phyloP scores from a whole-genome alignment of 768 basidiomycete species.

The Sutorius australiensis region DNA sequence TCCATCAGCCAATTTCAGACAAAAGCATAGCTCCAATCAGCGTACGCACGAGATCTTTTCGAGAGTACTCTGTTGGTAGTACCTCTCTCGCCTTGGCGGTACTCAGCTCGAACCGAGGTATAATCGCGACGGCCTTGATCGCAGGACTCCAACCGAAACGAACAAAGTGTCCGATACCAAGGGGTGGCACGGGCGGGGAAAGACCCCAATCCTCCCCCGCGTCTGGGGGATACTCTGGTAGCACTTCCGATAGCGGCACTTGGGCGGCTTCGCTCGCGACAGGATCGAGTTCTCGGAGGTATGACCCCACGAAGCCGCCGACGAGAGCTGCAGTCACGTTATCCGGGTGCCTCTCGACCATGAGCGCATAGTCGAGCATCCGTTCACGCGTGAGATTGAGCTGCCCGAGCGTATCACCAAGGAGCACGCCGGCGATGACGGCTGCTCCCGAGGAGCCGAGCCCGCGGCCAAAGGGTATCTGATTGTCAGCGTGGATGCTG shows the following conservation, averaged over 20 bases:
- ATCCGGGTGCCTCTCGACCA: conserved; percentile 99
- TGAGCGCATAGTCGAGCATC: conserved; percentile 91
- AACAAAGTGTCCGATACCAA: conserved; percentile 91
- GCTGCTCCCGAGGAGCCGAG: conserved; percentile 97
- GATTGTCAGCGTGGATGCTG: conserved; percentile 75
- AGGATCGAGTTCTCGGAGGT: conserved; percentile 84
- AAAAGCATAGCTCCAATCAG: background rate
- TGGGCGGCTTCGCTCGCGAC: conserved; percentile 78
- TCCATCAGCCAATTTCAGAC: background rate
- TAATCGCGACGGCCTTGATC: conserved; percentile 91
- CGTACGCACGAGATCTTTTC: conserved; percentile 76
- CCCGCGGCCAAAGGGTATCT: conserved; percentile 97
- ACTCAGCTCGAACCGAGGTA: conserved; percentile 93
- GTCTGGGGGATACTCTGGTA: conserved; percentile 93
- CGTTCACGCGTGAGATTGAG: conserved; percentile 67
- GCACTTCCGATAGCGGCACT: conserved; percentile 91
- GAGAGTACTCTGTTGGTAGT: conserved; percentile 77
- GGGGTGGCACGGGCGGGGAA: conserved; percentile 82
- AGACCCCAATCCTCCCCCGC: conserved; percentile 90
- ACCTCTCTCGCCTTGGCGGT: conserved; percentile 92
- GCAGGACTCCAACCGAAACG: conserved; percentile 80
- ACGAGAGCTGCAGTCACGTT: conserved; percentile 97
- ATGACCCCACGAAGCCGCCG: conserved; percentile 96
- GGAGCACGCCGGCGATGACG: conserved; percentile 94
- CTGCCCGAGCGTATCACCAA: conserved; percentile 79